Evolutionary conservation across 805 yeast species (phyloP).

Genomic region (Wickerhamiella sergipiensis): DNA sequence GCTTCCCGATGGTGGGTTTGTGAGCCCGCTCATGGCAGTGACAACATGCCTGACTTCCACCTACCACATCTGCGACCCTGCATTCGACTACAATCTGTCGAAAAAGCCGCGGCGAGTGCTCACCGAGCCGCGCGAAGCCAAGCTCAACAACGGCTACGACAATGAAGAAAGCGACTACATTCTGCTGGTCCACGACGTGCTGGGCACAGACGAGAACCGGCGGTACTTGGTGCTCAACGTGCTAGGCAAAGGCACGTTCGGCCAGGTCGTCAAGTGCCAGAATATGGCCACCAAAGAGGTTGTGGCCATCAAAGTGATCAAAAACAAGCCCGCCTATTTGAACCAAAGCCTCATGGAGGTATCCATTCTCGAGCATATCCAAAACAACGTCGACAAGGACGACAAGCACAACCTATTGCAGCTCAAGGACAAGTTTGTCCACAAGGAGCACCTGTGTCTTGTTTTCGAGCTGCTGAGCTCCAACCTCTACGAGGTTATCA

Average conservation of each 20-base stretch:
- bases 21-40: conserved; percentile 59
- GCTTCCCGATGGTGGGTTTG: conserved; percentile 26
- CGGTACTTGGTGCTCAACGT: conserved; percentile 82
- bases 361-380: conserved; percentile 66
- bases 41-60: conserved; percentile 68
- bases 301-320: conserved; percentile 89
- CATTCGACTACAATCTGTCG: conserved; percentile 65
- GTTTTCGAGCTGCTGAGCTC: conserved; percentile 84
- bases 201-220: conserved; percentile 74
- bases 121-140: conserved; percentile 84
- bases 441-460: conserved; percentile 81
- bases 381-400: conserved; percentile 51
- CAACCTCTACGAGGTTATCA: conserved; percentile 77
- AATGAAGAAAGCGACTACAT: conserved; percentile 85
- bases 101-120: conserved; percentile 84
- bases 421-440: conserved; percentile 78
- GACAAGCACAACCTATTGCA: conserved; percentile 66
- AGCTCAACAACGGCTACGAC: conserved; percentile 69
- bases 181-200: conserved; percentile 81
- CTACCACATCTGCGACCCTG: conserved; percentile 73
- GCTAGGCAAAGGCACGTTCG: conserved; percentile 94
- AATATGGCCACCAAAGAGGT: conserved; percentile 64
- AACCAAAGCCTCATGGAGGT: conserved; percentile 90
- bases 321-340: conserved; percentile 78
- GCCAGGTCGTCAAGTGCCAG: conserved; percentile 94